Evolutionary conservation across 2,329 filamentous ascomycete species (phyloP), one percentile per base, ranked within the genome.

Genomic region (Aspergillus tanneri): DNA sequence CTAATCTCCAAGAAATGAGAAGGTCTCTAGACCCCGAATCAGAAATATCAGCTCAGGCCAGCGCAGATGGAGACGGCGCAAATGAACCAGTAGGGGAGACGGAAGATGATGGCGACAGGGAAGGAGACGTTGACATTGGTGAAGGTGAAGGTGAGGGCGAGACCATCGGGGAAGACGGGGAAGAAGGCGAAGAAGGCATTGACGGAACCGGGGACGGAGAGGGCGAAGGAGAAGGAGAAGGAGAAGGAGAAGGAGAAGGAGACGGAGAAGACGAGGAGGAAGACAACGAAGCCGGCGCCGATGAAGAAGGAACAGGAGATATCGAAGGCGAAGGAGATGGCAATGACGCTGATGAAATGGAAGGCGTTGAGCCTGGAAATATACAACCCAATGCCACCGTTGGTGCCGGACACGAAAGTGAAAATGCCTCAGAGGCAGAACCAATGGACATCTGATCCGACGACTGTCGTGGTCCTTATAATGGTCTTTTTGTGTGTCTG

Each of bases 21-120:
- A 58, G 54, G 6, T 57, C 55, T 3, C 46, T 49, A 9, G 64
- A 62, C 23, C 60, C 52, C 5, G 58, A 58, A 12, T 63, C 61
- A 1, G 63, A 64, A 36, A 38, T 59, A 34, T 65, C 61, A 19
- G 54, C 47, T 24, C 51, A 50, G 21, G 51, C 41, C 19, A 59
- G 55, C 32, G 43, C 49, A 9, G 56, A 57, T 35, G 60, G 52
- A 16, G 59, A 65, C 12, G 56, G 45, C n/a, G 52, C 44, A 8
- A 50, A 56, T 30, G 61, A 56, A 10, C 55, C 46, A n/a, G 46
- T 46, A 2, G 53, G 24, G 0, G 62, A 64, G 34, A 50, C 46
- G 6, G 58, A 61, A n/a, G 62, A 55, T 32, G 53, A 52, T 14
- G 52, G 35, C 10, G 57, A 55, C 14, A 48, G 39, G n/a, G 56